Evolutionary conservation across 768 basidiomycete species (phyloP), one percentile per base, ranked within the genome.

Genomic region (Russula olivacea): DNA sequence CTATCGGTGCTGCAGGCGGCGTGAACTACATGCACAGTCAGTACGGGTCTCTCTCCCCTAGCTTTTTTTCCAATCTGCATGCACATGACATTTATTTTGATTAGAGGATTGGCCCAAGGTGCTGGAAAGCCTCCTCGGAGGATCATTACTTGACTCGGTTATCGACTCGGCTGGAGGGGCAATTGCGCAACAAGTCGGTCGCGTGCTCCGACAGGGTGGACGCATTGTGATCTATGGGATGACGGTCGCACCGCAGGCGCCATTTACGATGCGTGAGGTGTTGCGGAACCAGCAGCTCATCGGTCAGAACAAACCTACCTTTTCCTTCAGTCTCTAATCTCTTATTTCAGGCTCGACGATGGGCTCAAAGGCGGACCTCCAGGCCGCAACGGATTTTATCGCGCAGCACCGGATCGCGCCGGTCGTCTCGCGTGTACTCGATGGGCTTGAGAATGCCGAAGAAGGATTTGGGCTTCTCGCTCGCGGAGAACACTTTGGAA

Each of bases 241-340:
- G 77, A 88, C 86, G 28, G 83, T 82, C 55, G 73, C 72, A 25
- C 82, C 84, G 0, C 74, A 78, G 55, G 79, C 89, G 43, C 79
- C 76, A 30, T 79, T 93, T 70, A 88, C 86, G 11, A 93, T 94
- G 87, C 81, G 83, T 19, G 83, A 90, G 66, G 87, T 93, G 25
- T 70, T 93, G 66, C 85, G 81, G 68, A 87, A 90, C 68, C 83
- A 87, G 47, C 83, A 85, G 65, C 75, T 94, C 45, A 77, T 90
- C 36, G 91, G 91, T 90, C 48, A 48, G 79, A 71, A 17, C 5
- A n/a, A n/a, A 25, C 21, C 2, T 25, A 0, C 14, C 30, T 0
- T 17, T 32, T 23, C 54, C 40, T 23, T 1, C 48, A n/a, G n/a
- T n/a, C 51, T 59, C 21, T 19, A 3, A 19, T 43, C n/a, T 8